phyloP scores from a whole-genome alignment of 495 filamentous ascomycete genomes.

The Aspergillus egyptiacus region DNA sequence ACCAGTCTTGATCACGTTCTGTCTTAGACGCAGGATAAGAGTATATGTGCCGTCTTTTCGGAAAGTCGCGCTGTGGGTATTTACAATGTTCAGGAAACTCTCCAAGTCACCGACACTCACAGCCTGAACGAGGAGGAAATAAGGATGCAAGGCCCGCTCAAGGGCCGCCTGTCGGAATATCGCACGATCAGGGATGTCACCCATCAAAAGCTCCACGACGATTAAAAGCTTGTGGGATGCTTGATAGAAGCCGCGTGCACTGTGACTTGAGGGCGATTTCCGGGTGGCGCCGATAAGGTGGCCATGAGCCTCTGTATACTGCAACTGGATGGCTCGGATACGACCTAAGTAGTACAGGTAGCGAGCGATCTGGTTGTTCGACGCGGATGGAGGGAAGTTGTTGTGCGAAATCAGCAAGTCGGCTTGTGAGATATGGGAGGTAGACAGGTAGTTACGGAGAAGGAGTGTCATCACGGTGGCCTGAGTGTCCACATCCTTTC shows the following conservation, averaged over 20 bases:
- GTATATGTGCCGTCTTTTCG: conserved; percentile 92
- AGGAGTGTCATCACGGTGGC: conserved; percentile 90
- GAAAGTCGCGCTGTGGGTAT: conserved; percentile 75
- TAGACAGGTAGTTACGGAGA: conserved; percentile 91
- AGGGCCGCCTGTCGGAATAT: conserved; percentile 84
- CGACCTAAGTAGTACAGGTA: conserved; percentile 95
- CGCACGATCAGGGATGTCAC: conserved; percentile 91
- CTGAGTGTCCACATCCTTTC: conserved; percentile 94
- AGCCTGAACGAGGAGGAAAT: conserved; percentile 87
- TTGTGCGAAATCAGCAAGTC: conserved; percentile 94
- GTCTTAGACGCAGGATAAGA: conserved; percentile 83
- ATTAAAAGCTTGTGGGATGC: conserved; percentile 89
- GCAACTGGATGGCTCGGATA: conserved; percentile 90
- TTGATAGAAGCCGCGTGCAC: conserved; percentile 89
- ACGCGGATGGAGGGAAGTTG: conserved; percentile 83
- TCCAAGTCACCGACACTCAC: conserved; percentile 92
- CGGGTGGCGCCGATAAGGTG: conserved; percentile 86
- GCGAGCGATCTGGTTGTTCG: conserved; percentile 95
- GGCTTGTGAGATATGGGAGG: conserved; percentile 94
- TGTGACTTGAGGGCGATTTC: conserved; percentile 84
- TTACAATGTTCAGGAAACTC: conserved; percentile 79
- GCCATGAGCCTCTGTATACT: conserved; percentile 95
- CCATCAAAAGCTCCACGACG: conserved; percentile 96
- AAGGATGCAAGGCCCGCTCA: conserved; percentile 81
- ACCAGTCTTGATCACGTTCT: conserved; percentile 99